phyloP scores from a whole-genome alignment of 2,329 filamentous ascomycete genomes.

The Lachnellula cervina region DNA sequence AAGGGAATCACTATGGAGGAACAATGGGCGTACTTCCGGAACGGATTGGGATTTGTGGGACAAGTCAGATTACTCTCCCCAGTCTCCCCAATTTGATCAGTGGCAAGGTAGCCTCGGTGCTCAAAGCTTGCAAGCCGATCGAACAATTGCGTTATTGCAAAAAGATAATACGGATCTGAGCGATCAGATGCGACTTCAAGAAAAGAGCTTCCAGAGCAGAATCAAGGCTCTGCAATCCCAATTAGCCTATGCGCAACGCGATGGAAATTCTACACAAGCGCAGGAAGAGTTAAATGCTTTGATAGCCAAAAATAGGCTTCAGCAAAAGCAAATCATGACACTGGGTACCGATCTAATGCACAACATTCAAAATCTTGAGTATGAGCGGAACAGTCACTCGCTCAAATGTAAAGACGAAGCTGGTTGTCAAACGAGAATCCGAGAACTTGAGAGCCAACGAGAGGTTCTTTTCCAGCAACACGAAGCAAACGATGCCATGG shows the following conservation, averaged over 20 bases:
- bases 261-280: not conserved
- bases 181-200: not conserved
- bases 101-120: not conserved
- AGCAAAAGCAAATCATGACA: not conserved
- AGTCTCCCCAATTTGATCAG: not conserved
- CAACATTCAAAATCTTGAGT: not conserved
- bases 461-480: not conserved
- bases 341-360: not conserved
- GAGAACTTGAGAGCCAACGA: slow-evolving; percentile 1
- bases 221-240: not conserved
- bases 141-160: not conserved
- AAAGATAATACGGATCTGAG: not conserved
- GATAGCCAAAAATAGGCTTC: not conserved
- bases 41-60: not conserved
- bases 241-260: not conserved
- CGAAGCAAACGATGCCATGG: slow-evolving; percentile 6
- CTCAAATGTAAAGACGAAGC: slow-evolving; percentile 1
- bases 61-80: not conserved
- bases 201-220: not conserved
- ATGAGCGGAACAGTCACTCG: not conserved
- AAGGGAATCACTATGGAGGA: too few species aligned
- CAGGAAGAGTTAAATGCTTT: not conserved
- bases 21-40: not conserved
- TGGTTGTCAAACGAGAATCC: not conserved
- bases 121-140: not conserved